Evolutionary conservation across 2,329 filamentous ascomycete species (phyloP).

Genomic region (Colletotrichum endophyticum): DNA sequence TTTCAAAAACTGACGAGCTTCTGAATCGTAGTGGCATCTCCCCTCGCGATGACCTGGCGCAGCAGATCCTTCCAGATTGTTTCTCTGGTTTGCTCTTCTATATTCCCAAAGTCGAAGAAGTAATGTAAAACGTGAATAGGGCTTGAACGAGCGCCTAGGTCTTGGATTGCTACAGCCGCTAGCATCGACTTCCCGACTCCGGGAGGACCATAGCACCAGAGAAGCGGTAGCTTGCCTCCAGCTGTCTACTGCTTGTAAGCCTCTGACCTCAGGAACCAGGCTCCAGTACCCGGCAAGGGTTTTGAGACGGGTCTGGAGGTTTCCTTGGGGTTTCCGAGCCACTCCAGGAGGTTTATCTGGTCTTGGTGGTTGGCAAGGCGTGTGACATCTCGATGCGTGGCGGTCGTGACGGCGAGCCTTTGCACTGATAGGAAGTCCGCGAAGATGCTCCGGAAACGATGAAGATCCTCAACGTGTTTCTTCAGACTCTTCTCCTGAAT

Average conservation of each 20-base stretch:
- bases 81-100: neutral
- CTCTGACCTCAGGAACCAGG: neutral
- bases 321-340: neutral
- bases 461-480: neutral
- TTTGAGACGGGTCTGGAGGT: neutral
- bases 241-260: neutral
- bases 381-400: fast-evolving
- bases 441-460: neutral
- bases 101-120: neutral
- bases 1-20: neutral
- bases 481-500: neutral
- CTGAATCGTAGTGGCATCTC: fast-evolving
- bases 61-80: neutral
- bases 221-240: neutral
- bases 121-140: fast-evolving
- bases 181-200: neutral
- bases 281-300: fast-evolving
- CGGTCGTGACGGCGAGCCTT: fast-evolving
- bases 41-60: neutral
- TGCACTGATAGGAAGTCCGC: neutral
- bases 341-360: neutral
- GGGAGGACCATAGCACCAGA: neutral
- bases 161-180: fast-evolving
- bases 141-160: fast-evolving
- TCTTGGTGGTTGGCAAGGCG: neutral